Evolutionary conservation across 1,139 yeast species (phyloP).

Genomic region (Yamadazyma diospyri): DNA sequence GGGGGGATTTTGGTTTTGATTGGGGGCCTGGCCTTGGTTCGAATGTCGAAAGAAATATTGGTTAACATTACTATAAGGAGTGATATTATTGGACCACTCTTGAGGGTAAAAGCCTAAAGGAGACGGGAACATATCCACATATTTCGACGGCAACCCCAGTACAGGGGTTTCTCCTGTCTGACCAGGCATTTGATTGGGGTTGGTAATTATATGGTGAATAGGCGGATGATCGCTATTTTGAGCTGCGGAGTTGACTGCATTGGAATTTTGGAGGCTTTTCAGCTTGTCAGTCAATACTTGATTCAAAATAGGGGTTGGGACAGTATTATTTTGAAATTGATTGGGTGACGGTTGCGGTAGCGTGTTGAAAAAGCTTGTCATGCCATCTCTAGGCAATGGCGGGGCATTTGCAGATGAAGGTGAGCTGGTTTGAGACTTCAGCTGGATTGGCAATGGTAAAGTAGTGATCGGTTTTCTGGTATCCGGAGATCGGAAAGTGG

Average conservation of each 20-base stretch:
- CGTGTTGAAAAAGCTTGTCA: constrained; percentile 23
- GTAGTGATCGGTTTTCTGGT: constrained; percentile 30
- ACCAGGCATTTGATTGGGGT: not conserved
- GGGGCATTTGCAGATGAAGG: constrained; percentile 45
- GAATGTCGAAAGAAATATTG: constrained; percentile 20
- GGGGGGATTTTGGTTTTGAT: constrained; percentile 3
- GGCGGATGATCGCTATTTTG: too few relatives aligned
- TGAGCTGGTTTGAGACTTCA: constrained; percentile 43
- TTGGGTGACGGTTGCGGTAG: constrained; percentile 29
- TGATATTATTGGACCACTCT: constrained; percentile 43
- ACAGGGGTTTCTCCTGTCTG: constrained; percentile 42
- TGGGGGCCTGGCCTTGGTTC: constrained; percentile 2
- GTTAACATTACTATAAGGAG: constrained; percentile 27
- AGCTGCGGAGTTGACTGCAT: too few relatives aligned
- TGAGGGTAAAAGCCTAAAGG: constrained; percentile 50
- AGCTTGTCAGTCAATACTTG: constrained; percentile 20
- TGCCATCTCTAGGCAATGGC: constrained; percentile 25
- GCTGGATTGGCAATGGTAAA: constrained; percentile 37
- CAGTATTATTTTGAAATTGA: constrained; percentile 16
- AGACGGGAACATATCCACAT: constrained; percentile 54
- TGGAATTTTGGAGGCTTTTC: not conserved
- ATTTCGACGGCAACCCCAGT: constrained; percentile 48
- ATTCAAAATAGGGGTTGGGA: constrained; percentile 38
- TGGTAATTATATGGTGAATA: not conserved
- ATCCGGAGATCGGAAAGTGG: constrained; percentile 38